Evolutionary conservation across 1,284 basidiomycete genomes (phyloP), one percentile per base, ranked within the genome.

Genomic region (Amylostereum areolatum): DNA sequence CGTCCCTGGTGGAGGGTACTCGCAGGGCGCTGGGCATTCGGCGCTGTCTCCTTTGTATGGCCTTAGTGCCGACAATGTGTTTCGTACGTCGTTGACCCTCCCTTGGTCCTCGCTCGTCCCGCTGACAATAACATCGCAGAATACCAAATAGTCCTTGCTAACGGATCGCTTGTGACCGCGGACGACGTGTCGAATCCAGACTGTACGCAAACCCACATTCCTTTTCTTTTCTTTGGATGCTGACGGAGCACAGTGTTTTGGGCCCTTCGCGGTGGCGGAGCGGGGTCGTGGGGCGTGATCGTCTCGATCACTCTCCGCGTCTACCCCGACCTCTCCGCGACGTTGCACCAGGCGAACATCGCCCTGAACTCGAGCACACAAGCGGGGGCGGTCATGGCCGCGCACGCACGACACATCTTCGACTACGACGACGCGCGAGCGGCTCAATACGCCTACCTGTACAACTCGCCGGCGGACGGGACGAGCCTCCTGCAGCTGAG

Each of bases 241-340:
- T 41, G 8, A 41, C 39, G 9, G 11, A 41, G 39, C 8, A 12
- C 39, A 66, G 65, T 68, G 12, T 66, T 66, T 52, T 68, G 58
- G 59, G 65, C 65, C 31, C 47, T 68, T 30, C 62, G 66, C 2
- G 66, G 66, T 5, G 66, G 66, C 29, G 66, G 66, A 6, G 58
- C 64, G 5, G 65, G 66, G 18, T 63, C 59, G 39, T 68, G 66
- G 66, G 66, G 65, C 10, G 59, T 67, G 31, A 58, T 67, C 39
- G 54, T 64, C 27, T 61, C 62, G 4, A 61, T 61, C 5, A 68
- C 66, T 5, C 58, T 64, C 56, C 58, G 55, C 31, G 63, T 61
- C 4, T 65, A 53, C 53, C 64, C 65, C 24, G 63, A 62, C 32
- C 67, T 67, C 57, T 57, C 58, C 29, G 57, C 51, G 4, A 55